Conservation (phyloP, 2,329 filamentous ascomycete species). For the Pyrenochaeta sp. region DNA sequence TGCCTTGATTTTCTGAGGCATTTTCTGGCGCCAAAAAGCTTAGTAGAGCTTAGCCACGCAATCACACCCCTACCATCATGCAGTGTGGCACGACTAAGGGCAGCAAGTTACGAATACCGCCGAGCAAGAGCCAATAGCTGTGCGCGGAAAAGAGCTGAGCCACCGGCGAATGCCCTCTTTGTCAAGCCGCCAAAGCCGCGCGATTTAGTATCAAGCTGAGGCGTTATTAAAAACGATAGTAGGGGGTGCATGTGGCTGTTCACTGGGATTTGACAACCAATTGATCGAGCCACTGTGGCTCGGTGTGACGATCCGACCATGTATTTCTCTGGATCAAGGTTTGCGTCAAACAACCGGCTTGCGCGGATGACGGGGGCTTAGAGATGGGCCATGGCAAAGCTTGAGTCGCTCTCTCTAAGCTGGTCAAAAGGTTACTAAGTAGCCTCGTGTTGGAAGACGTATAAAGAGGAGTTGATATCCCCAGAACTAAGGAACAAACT, state of each 20-base stretch:
- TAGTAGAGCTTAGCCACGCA: conserved; percentile 27
- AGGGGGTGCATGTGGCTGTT: conserved; percentile 25
- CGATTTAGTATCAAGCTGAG: conserved; percentile 1
- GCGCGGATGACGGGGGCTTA: conserved; percentile 13
- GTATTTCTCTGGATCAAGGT: conserved; percentile 15
- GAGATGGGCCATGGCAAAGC: conserved; percentile 3
- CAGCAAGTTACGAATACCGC: conserved; percentile 7
- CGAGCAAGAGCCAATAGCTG: conserved; percentile 12
- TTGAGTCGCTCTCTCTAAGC: neutral
- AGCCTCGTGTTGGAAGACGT: conserved; percentile 1
- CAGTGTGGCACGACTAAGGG: conserved; percentile 17
- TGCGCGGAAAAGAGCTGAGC: conserved; percentile 13
- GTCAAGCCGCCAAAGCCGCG: no score
- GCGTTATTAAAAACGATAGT: conserved; percentile 1
- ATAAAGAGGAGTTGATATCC: conserved; percentile 11
- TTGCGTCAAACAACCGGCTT: conserved; percentile 1
- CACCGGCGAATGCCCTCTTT: no score
- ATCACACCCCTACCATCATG: conserved; percentile 12
- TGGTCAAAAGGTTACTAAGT: neutral
- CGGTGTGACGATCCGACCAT: conserved; percentile 9
- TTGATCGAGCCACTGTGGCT: conserved; percentile 5
- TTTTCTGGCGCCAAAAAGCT: conserved; percentile 39
- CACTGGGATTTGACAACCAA: conserved; percentile 17
- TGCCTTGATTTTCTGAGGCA: conserved; percentile 29
- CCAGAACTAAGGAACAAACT: neutral